Evolutionary conservation across 2,329 filamentous ascomycete species (phyloP), one percentile per base, ranked within the genome.

Genomic region (Gnomoniopsis smithogilvyi): DNA sequence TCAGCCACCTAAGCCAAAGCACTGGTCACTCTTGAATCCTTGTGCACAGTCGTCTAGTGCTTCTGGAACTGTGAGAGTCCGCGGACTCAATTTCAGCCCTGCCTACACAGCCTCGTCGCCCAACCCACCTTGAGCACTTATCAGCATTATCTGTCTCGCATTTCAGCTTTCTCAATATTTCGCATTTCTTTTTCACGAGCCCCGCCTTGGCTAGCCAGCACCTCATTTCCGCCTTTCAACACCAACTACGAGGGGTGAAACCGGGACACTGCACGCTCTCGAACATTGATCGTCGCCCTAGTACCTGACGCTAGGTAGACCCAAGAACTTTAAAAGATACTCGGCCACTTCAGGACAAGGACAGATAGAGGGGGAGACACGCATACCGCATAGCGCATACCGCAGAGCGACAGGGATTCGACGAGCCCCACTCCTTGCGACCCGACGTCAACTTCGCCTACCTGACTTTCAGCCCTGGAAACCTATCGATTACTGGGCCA

Each of bases 401-500:
- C 22, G 7, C 45, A 47, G 21, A 26, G 14, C 3, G 19, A 22
- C 46, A 43, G 46, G 54, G 45, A 49, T 50, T 30, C 21, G 26
- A 33, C 33, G 46, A n/a, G 15, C 24, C 45, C 53, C 53, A 45
- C 43, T 46, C 22, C 53, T 49, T 49, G 45, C 45, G 46, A 48
- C 54, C 45, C 46, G 45, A 49, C 54, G 21, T 41, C 46, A 30
- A 56, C 46, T 33, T 46, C 30, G 19, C 19, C 55, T 54, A 30
- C 26, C 26, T 30, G 26, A 30, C 26, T 51, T 51, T 54, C 59
- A 46, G 43, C 43, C 8, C 19, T n/a, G 43, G 19, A 45, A 53
- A 46, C 43, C 60, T 62, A 56, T 53, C 53, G 53, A 53, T 59
- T 59, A 38, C 30, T 48, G 14, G 43, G 30, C 33, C 45, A 26